Conservation (phyloP, 2,329 filamentous ascomycete species). For the Arthrobotrys conoides region DNA sequence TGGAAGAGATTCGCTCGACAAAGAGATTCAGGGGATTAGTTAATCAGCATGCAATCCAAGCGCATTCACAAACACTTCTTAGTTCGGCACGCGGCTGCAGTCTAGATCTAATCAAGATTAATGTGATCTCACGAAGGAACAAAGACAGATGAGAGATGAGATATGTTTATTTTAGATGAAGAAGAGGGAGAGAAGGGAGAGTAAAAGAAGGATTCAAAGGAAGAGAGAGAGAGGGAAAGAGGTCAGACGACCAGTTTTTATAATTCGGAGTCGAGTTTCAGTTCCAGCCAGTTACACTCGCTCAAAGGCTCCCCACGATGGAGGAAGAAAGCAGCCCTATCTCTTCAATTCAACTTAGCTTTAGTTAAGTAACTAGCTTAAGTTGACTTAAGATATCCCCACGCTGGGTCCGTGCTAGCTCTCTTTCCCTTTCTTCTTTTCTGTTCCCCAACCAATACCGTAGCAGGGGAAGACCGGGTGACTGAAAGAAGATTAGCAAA, state of each 20-base stretch:
- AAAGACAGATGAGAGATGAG: neutral
- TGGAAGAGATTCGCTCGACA: constrained; percentile 21
- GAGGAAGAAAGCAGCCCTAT: constrained; percentile 22
- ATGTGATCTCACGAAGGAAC: neutral
- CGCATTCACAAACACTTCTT: neutral
- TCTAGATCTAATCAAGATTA: neutral
- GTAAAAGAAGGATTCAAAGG: neutral
- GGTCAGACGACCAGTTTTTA: constrained; percentile 49
- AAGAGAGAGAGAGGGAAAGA: constrained; percentile 24
- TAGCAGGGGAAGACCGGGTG: no score
- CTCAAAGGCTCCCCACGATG: constrained; percentile 24
- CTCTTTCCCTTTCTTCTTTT: neutral
- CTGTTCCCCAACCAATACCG: neutral
- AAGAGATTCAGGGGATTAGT: constrained; percentile 20
- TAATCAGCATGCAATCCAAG: neutral
- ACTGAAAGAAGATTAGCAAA: no score
- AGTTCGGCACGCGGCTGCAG: neutral
- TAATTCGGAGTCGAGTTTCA: neutral
- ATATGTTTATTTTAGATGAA: no score
- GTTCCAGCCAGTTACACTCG: constrained; percentile 10
- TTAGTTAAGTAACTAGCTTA: neutral
- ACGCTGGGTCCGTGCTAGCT: constrained; percentile 27
- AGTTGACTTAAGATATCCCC: neutral
- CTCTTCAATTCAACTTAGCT: neutral
- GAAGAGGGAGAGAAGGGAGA: neutral